Evolutionary conservation across 768 basidiomycete species (phyloP), one percentile per base, ranked within the genome.

Genomic region (Cystoderma amianthinum): DNA sequence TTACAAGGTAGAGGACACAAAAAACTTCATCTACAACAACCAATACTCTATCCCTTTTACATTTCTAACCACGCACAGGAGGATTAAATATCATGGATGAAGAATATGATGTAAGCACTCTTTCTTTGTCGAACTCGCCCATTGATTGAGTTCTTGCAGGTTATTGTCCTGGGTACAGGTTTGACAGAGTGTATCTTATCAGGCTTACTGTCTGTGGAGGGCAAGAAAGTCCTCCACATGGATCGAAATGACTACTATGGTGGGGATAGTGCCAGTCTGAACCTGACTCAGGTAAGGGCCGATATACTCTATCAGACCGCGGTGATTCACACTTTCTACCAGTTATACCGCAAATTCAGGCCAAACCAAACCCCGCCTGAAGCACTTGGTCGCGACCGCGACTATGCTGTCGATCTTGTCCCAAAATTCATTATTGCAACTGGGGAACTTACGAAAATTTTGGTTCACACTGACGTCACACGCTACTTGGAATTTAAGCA

Each of bases 401-500:
- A 98, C 69, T 99, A 96, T 56, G 92, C 92, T 42, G 85, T 98
- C 50, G 96, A 97, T 72, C 82, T 97, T 49, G 85, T 97, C 55
- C 94, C 96, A 59, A 98, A 99, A 67, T 99, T 99, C 72, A 98
- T 98, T 72, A 93, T 98, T 54, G 86, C 96, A 20, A 92, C 90
- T 9, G 96, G 96, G 42, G 94, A 97, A 63, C 83, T 99, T 57
- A 96, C 94, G 40, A 86, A 85, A 65, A 98, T 99, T 64, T 85
- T 99, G 48, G 93, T 99, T 32, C 94, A 98, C 71, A 98, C 96
- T 49, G 93, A 99, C 59, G 96, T 99, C 47, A 94, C 89, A 32
- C 85, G 93, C 46, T 99, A 99, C 66, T 84, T 99, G 56, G 96
- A 98, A 60, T 99, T 99, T 76, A 99, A 98, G 72, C 95, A 97